Percentiles rank a stretch among this genome's conserved stretches.
Conservation (phyloP, 305 asterid genomes). For the Striga hermonthica region DNA sequence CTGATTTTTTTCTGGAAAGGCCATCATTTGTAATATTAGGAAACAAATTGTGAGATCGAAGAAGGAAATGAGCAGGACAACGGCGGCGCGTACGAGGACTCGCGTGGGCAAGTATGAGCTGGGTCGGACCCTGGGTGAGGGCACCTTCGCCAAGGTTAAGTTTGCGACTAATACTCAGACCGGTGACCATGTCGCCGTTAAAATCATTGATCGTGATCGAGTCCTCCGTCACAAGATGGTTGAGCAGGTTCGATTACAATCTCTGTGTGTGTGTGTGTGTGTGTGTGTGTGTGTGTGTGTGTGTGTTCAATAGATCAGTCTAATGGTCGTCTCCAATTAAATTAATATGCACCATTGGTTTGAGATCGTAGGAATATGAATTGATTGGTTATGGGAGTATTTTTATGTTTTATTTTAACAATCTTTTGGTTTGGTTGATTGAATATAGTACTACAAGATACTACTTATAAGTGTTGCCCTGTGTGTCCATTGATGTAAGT, state of each 20-base stretch:
- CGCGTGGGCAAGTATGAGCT: slow-evolving; percentile 72
- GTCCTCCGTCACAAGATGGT: slow-evolving; percentile 68
- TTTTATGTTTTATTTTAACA: not conserved
- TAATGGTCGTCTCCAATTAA: not conserved
- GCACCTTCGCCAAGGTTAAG: slow-evolving; percentile 79
- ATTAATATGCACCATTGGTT: not conserved
- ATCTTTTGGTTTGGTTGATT: not conserved
- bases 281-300: not conserved
- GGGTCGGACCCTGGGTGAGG: slow-evolving; percentile 77
- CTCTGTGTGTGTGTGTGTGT: not conserved
- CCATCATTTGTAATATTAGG: not conserved
- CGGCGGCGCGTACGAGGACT: slow-evolving; percentile 37
- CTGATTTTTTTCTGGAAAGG: not conserved
- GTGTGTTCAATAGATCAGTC: not conserved
- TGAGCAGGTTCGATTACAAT: slow-evolving; percentile 48
- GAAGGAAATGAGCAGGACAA: slow-evolving; percentile 35
- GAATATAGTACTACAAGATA: not conserved
- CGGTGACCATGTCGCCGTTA: slow-evolving; percentile 63
- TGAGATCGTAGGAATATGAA: not conserved
- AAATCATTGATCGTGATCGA: slow-evolving; percentile 64
- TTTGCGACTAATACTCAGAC: slow-evolving; percentile 48
- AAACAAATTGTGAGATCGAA: not conserved
- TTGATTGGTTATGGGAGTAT: not conserved
- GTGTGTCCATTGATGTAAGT: not conserved
- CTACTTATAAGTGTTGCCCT: not conserved